A percentile compares a stretch with the other conserved stretches of the same genome.
phyloP scores from a whole-genome alignment of 2,329 filamentous ascomycete species.

The Phialemonium atrogriseum region DNA sequence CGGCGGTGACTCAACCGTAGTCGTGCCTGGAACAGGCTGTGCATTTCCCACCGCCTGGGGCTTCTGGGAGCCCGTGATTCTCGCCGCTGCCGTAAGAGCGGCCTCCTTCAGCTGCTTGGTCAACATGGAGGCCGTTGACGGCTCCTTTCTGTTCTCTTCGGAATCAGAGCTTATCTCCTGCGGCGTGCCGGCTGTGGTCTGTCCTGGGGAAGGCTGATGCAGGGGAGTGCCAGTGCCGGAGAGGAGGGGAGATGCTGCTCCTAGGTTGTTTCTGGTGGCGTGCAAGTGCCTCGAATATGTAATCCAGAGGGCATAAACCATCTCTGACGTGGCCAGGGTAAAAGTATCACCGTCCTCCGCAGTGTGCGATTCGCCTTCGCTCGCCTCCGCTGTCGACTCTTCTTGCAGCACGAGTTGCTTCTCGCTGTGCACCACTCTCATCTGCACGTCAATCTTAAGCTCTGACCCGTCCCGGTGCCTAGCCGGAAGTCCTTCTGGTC shows the following conservation, averaged over 20 bases:
- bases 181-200: conserved; percentile 52
- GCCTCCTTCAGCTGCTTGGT: conserved; percentile 50
- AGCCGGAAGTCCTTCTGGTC: conserved; percentile 76
- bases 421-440: conserved; percentile 91
- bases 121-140: conserved; percentile 37
- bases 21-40: conserved; percentile 22
- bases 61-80: conserved; percentile 32
- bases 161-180: conserved; percentile 48
- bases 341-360: conserved; percentile 33
- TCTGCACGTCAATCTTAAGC: conserved; percentile 90
- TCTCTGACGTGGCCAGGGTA: conserved; percentile 53
- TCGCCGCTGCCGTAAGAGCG: conserved; percentile 45
- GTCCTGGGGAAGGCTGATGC: conserved; percentile 71
- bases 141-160: conserved; percentile 35
- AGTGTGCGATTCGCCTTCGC: conserved; percentile 41
- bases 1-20: conserved; percentile 27
- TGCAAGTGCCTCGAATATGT: conserved; percentile 94
- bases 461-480: conserved; percentile 85
- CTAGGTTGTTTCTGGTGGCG: conserved; percentile 52
- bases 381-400: conserved; percentile 56
- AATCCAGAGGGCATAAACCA: conserved; percentile 94
- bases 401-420: conserved; percentile 53
- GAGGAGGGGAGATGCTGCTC: conserved; percentile 54
- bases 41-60: conserved; percentile 17
- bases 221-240: conserved; percentile 63